Percentiles rank a stretch among this genome's conserved stretches.
These are phyloP conservation scores for Yamadazyma sp. DNA, from an alignment of 1,139 yeast genomes.

Conservation along the genomic window DNA sequence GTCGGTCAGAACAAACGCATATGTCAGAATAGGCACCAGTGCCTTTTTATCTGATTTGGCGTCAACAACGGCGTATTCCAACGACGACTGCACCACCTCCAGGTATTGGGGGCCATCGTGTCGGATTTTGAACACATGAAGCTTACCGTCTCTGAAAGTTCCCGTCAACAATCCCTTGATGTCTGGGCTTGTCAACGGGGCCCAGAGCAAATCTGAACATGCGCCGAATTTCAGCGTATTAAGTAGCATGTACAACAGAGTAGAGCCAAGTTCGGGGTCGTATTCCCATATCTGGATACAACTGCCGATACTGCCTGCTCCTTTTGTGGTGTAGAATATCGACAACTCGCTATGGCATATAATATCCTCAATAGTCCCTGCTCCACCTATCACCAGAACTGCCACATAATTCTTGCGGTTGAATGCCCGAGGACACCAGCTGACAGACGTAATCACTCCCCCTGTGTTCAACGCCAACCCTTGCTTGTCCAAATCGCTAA, in stretches of 20 bases:
- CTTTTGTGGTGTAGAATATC: conserved; percentile 21
- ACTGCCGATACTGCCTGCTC: conserved; percentile 23
- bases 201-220: conserved; percentile 54
- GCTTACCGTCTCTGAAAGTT: conserved; percentile 61
- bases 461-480: conserved; percentile 56
- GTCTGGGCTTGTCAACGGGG: conserved; percentile 25
- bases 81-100: conserved; percentile 28
- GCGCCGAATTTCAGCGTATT: conserved; percentile 53
- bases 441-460: conserved; percentile 52
- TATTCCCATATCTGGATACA: conserved; percentile 52
- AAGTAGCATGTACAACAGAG: conserved; percentile 30
- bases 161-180: conserved; percentile 52
- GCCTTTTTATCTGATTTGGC: conserved; percentile 7
- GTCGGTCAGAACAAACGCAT: conserved; percentile 53
- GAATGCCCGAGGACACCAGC: conserved; percentile 48
- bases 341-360: conserved; percentile 34
- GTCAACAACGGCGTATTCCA: conserved; percentile 24
- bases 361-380: conserved; percentile 23
- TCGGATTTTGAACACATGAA: conserved; percentile 42
- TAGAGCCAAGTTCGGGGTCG: conserved; percentile 23
- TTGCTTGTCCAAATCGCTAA: conserved; percentile 25
- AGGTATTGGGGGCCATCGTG: conserved; percentile 20
- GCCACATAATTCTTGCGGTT: conserved; percentile 43
- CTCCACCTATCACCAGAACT: conserved; percentile 41
- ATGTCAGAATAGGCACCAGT: conserved; percentile 43